These are phyloP conservation scores for Aureobasidium sp. DNA, from an alignment of 2,329 filamentous ascomycete species.

Conservation along the genomic window DNA sequence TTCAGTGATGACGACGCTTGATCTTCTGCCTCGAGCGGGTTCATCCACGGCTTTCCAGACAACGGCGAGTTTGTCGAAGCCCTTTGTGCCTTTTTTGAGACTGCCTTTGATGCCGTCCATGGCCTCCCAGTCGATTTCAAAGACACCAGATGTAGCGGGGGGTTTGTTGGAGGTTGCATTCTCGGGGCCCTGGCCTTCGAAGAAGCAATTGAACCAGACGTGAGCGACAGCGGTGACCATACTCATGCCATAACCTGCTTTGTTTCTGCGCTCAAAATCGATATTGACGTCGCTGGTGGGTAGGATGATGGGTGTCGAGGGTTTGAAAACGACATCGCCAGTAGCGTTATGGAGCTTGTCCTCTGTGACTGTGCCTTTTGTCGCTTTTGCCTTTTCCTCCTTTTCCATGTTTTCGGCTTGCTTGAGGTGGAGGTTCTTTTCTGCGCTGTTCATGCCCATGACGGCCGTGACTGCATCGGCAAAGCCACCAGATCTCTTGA, in stretches of 20 bases:
- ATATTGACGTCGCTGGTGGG: slow-evolving; percentile 85
- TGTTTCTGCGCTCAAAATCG: slow-evolving; percentile 78
- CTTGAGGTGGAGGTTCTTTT: slow-evolving; percentile 22
- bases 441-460: slow-evolving; percentile 24
- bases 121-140: slow-evolving; percentile 64
- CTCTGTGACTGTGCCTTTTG: slow-evolving; percentile 16
- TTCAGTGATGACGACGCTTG: slow-evolving; percentile 50
- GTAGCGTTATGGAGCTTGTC: slow-evolving; percentile 32
- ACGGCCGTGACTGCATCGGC: slow-evolving; percentile 41
- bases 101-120: slow-evolving; percentile 96
- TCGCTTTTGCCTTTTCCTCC: slow-evolving; percentile 5
- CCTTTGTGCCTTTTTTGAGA: slow-evolving; percentile 69
- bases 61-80: slow-evolving; percentile 74
- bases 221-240: slow-evolving; percentile 92
- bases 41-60: slow-evolving; percentile 60
- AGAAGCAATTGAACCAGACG: slow-evolving; percentile 94
- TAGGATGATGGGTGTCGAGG: slow-evolving; percentile 59
- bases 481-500: slow-evolving; percentile 35
- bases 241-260: slow-evolving; percentile 64
- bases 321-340: slow-evolving; percentile 73
- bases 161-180: slow-evolving; percentile 52
- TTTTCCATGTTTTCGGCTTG: slow-evolving; percentile 3
- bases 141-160: slow-evolving; percentile 62
- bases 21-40: slow-evolving; percentile 18
- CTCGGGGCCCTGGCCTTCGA: slow-evolving; percentile 74